Conservation (phyloP, 1,139 yeast species). For the Pichia cactophila region DNA sequence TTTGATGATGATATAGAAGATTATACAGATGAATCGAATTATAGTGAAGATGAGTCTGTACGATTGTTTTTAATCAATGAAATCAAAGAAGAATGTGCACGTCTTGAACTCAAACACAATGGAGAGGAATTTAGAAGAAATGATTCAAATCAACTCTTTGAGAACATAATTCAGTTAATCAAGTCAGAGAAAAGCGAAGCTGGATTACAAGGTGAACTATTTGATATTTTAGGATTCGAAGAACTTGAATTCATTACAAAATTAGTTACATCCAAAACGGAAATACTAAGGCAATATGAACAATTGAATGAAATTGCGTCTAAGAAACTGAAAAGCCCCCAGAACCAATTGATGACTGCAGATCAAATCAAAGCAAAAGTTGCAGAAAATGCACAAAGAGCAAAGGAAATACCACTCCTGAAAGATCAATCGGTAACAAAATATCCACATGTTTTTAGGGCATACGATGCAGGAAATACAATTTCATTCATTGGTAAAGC, state of each 20-base stretch:
- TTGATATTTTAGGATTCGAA: constrained; percentile 80
- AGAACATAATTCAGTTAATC: constrained; percentile 27
- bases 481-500: constrained; percentile 75
- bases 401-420: constrained; percentile 44
- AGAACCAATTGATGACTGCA: constrained; percentile 38
- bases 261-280: constrained; percentile 46
- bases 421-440: constrained; percentile 41
- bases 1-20: constrained; percentile 14
- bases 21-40: constrained; percentile 16
- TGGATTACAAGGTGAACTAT: constrained; percentile 56
- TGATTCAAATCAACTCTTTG: constrained; percentile 21
- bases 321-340: constrained; percentile 1
- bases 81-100: constrained; percentile 33
- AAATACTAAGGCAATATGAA: constrained; percentile 17
- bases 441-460: constrained; percentile 84
- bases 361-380: constrained; percentile 54
- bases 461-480: constrained; percentile 60
- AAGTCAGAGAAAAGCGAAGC: constrained; percentile 41
- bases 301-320: constrained; percentile 6
- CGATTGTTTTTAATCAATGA: constrained; percentile 20
- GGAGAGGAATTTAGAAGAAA: constrained; percentile 2
- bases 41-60: constrained; percentile 7
- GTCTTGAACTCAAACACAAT: constrained; percentile 25
- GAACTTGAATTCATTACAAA: constrained; percentile 71
- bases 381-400: constrained; percentile 43